Percentiles rank a stretch among this genome's conserved stretches.
Conservation (phyloP, 495 filamentous ascomycete genomes). For the Aspergillus leporis region DNA sequence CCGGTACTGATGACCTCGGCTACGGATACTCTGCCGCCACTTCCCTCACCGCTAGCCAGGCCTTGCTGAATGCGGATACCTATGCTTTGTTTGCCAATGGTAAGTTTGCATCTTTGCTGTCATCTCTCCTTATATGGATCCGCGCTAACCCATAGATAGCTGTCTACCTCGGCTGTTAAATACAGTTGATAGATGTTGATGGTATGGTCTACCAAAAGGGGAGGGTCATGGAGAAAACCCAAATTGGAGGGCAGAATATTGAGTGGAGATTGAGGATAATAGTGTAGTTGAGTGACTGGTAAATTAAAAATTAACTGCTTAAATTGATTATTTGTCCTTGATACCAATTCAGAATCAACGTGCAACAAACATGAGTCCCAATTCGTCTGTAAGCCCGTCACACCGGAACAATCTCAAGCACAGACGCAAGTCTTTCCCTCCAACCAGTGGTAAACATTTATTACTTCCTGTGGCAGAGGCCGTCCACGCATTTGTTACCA, state of each 20-base stretch:
- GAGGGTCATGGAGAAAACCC: too few relatives aligned
- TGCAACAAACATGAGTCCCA: too few relatives aligned
- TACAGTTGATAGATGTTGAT: background rate
- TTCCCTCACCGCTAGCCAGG: conserved; percentile 41
- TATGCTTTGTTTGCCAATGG: conserved; percentile 64
- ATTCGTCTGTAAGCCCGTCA: too few relatives aligned
- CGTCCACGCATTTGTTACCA: conserved; percentile 27
- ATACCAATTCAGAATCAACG: too few relatives aligned
- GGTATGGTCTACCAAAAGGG: background rate
- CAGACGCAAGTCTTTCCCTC: too few relatives aligned
- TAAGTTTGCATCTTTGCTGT: conserved; percentile 10
- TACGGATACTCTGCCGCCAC: conserved; percentile 59
- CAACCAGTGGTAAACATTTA: too few relatives aligned
- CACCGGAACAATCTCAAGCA: too few relatives aligned
- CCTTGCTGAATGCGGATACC: conserved; percentile 61
- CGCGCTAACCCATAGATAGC: conserved; percentile 21
- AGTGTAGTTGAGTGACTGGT: too few relatives aligned
- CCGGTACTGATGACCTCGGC: conserved; percentile 56
- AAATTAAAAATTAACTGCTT: too few relatives aligned
- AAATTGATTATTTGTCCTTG: too few relatives aligned
- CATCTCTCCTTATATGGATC: background rate
- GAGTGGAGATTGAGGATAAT: too few relatives aligned
- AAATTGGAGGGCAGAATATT: too few relatives aligned
- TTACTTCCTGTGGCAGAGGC: conserved; percentile 17
- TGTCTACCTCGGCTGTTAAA: conserved; percentile 27